Evolutionary conservation across 2,329 filamentous ascomycete species (phyloP).

Genomic region (Sclerotinia minor): DNA sequence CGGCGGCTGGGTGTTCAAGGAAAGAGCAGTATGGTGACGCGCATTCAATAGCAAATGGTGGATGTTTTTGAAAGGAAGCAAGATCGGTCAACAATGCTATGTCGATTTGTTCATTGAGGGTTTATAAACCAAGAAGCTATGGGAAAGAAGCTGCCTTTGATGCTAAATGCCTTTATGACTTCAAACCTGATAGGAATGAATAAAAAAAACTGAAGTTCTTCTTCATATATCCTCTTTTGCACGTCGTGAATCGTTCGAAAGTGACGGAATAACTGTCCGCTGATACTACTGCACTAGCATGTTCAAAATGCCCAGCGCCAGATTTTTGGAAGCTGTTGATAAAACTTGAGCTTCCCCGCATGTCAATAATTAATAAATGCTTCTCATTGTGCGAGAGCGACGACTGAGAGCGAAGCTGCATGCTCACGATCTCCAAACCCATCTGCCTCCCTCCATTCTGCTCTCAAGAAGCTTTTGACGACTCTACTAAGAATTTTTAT

Average conservation of each 20-base stretch:
- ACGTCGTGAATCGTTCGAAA: neutral
- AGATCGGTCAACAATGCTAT: slow-evolving; percentile 39
- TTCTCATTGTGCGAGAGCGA: neutral
- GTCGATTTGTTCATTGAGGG: slow-evolving; percentile 41
- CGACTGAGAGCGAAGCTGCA: neutral
- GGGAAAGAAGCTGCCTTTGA: slow-evolving; percentile 41
- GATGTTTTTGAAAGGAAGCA: slow-evolving; percentile 39
- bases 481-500: neutral
- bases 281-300: no score
- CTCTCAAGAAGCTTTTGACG: neutral
- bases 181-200: slow-evolving; percentile 32
- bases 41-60: slow-evolving; percentile 42
- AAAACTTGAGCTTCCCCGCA: neutral
- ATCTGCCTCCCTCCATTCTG: neutral
- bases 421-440: neutral
- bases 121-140: slow-evolving; percentile 40
- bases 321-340: neutral
- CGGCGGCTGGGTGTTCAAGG: slow-evolving; percentile 41
- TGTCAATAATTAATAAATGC: neutral
- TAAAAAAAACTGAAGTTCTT: slow-evolving; percentile 39
- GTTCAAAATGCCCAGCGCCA: neutral
- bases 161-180: slow-evolving; percentile 39
- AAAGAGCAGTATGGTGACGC: slow-evolving; percentile 42
- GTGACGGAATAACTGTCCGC: neutral
- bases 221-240: slow-evolving; percentile 29